phyloP scores from a whole-genome alignment of 495 filamentous ascomycete species.

The Entonaema liquescens region DNA sequence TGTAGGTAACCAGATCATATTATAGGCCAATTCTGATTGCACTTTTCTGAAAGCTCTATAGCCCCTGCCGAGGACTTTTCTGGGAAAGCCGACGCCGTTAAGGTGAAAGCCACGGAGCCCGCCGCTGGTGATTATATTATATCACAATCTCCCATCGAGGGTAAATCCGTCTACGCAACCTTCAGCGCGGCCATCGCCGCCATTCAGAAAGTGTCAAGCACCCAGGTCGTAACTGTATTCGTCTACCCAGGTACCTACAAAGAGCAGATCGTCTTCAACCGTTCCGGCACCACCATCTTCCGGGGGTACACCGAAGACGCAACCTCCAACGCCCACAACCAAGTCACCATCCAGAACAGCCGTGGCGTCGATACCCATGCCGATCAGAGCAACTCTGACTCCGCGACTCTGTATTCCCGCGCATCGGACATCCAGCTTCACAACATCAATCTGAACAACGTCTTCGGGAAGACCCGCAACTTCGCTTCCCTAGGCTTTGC shows the following conservation, averaged over 20 bases:
- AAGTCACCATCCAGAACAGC: conserved; percentile 39
- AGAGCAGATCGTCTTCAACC: conserved; percentile 46
- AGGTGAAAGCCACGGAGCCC: conserved; percentile 30
- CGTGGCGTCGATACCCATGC: conserved; percentile 42
- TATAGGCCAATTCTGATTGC: background rate
- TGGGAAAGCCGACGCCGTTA: background rate
- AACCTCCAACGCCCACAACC: conserved; percentile 34
- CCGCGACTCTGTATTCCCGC: conserved; percentile 40
- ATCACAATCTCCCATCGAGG: conserved; percentile 40
- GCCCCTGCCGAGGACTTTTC: background rate
- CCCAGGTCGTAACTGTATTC: conserved; percentile 38
- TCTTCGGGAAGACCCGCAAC: conserved; percentile 34
- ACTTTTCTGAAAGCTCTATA: background rate
- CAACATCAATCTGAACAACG: conserved; percentile 41
- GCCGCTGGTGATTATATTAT: conserved; percentile 42
- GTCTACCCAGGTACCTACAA: conserved; percentile 44
- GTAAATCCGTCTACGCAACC: conserved; percentile 39
- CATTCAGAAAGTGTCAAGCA: conserved; percentile 15
- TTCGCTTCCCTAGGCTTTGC: conserved; percentile 45
- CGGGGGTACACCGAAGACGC: conserved; percentile 42
- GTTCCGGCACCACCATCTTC: conserved; percentile 45
- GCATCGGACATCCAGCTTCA: conserved; percentile 31
- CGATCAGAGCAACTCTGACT: conserved; percentile 42
- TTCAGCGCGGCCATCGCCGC: conserved; percentile 28
- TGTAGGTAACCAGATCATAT: background rate